Conservation (phyloP, 2,329 filamentous ascomycete genomes). For the Davidsoniella australis region DNA sequence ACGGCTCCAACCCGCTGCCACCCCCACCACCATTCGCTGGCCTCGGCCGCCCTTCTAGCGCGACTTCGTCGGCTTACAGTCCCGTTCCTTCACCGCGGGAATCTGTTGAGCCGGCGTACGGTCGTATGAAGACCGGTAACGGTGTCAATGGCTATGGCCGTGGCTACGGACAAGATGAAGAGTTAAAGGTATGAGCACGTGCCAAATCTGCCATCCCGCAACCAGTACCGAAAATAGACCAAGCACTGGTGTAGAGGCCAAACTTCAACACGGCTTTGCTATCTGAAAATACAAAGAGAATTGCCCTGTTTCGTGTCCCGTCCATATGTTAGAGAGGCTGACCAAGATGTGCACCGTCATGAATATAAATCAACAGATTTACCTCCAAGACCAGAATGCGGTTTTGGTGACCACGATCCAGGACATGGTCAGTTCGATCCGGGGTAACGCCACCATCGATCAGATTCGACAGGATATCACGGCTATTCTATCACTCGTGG, state of each 20-base stretch:
- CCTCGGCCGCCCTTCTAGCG: slow-evolving; percentile 41
- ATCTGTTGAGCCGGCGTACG: slow-evolving; percentile 26
- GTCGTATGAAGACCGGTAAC: slow-evolving; percentile 7
- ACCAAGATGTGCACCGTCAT: background rate
- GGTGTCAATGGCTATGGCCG: slow-evolving; percentile 8
- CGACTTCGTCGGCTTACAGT: slow-evolving; percentile 59
- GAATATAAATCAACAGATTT: slow-evolving; percentile 32
- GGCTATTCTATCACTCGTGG: slow-evolving; percentile 53
- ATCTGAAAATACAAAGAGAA: background rate
- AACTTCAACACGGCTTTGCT: background rate
- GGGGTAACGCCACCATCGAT: slow-evolving; percentile 43
- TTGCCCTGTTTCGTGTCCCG: background rate
- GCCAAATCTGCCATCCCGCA: too few species aligned
- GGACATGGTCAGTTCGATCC: slow-evolving; percentile 57
- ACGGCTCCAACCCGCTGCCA: slow-evolving; percentile 19
- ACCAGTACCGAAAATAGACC: background rate
- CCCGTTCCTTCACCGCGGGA: slow-evolving; percentile 51
- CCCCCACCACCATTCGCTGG: slow-evolving; percentile 41
- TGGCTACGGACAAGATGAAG: slow-evolving; percentile 10
- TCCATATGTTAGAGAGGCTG: slow-evolving; percentile 14
- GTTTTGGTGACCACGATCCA: slow-evolving; percentile 65
- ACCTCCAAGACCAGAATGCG: slow-evolving; percentile 70
- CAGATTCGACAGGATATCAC: slow-evolving; percentile 53
- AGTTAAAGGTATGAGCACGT: slow-evolving; percentile 12
- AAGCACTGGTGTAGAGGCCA: too few species aligned